Base-by-base conservation (phyloP, 495 filamentous ascomycete genomes). In the Evansstolkia leycettana region DNA sequence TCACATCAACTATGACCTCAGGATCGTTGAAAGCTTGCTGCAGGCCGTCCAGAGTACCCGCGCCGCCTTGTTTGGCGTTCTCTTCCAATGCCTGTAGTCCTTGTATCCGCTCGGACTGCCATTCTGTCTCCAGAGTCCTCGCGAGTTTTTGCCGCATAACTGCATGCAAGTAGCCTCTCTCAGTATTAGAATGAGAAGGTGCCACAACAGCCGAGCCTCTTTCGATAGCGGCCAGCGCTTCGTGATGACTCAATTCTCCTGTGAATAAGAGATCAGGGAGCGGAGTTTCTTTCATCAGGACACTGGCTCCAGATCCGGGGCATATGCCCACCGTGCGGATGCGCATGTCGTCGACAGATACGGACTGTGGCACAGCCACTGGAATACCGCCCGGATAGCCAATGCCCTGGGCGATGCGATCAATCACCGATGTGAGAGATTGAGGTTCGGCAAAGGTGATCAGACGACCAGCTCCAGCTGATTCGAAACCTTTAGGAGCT, bases 231-330 rank as follows among this genome's bases (percentile, higher is more conserved):
- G 82, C 74, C 27, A 98, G 69, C 8, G 89, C 82, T 39, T 90
- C 80, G 50, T 98, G 90, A 54, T 98, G 90, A 34, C 73, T 79
- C 71, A 96, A 72, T 54, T 98, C 90, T 6, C 90, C 90, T 0
- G 89, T 96, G 39, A 96, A 81, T 0, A 88, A 57, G 17, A 95
- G 59, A 50, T 95, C 86, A 0, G 69, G 61, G 3, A 79, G 69
- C 16, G 70, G 64, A 9, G 60, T 58, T 12, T 58, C 47, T 34
- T 76, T 68, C 33, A 78, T 69, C 38, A 98, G 70, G 9, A 94
- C 63, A 20, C 75, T 70, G 2, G 72, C 75, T 0, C 90, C 90
- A 1, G 78, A 85, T 0, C 90, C 90, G 2, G 90, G 88, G 43
- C 89, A 95, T 26, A 96, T 69, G 11, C 70, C 67, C 3, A 73